Evolutionary conservation across 495 filamentous ascomycete species (phyloP).

Genomic region (Penicillium chermesinum): DNA sequence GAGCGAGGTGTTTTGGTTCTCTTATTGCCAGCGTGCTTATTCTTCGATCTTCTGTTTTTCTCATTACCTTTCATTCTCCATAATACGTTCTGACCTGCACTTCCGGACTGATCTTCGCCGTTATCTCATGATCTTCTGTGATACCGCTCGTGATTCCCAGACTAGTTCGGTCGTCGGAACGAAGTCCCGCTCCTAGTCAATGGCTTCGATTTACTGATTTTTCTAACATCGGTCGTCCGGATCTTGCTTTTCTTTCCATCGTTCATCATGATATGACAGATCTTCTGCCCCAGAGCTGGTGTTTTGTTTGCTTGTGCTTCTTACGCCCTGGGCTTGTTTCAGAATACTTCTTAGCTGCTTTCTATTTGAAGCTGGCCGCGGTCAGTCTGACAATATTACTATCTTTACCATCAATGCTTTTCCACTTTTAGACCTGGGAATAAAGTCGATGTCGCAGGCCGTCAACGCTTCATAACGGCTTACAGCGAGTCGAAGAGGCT

Average conservation of each 20-base stretch:
- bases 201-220: neutral
- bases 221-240: neutral
- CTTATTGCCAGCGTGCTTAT: conserved; percentile 11
- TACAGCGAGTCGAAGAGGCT: too few relatives aligned
- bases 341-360: neutral
- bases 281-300: neutral
- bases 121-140: neutral
- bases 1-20: conserved; percentile 33
- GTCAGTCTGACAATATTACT: neutral
- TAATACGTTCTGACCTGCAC: neutral
- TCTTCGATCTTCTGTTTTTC: conserved; percentile 4
- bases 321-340: neutral
- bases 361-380: neutral
- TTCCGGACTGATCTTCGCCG: conserved; percentile 1
- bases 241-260: neutral
- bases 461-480: too few relatives aligned
- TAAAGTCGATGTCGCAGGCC: too few relatives aligned
- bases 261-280: neutral
- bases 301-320: neutral
- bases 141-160: conserved; percentile 1
- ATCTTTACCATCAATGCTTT: neutral
- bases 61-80: conserved; percentile 6
- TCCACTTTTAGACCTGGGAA: too few relatives aligned
- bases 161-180: neutral
- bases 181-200: neutral